Base-by-base conservation (phyloP, 257 asterid species). In the Pogostemon cablin region DNA sequence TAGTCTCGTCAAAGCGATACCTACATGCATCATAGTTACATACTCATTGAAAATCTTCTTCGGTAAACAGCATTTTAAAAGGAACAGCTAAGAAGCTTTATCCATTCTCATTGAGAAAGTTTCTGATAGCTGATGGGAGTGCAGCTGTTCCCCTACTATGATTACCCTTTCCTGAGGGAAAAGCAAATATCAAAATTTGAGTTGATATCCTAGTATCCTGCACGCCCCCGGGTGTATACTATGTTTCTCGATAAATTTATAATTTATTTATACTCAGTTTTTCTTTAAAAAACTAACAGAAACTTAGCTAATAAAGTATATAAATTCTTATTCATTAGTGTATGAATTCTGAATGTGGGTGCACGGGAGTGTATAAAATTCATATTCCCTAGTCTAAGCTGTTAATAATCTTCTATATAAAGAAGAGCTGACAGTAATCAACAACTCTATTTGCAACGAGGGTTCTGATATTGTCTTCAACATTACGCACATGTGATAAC, bases 121-220 rank as follows among this genome's bases (percentile, higher is more conserved):
- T 82, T 81, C 90, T 89, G 68, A 89, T 66, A 44, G 92, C 89
- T 38, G 89, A 59, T 20, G 96, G 98, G 66, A 92, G 90, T 25
- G 96, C 84, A 81, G 93, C 90, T 71, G 80, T 85, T 69, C 91
- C 96, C 67, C 84, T 83, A 77, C 98, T 89, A 72, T 92, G 95
- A 67, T 82, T 92, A 49, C 98, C 98, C 75, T 81, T 89, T 62
- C 98, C 96, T 92, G 93, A 65, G 34, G 54, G 7, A 64, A 54
- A 67, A 43, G 60, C 52, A 61, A 8, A 77, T 10, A 53, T 25
- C 53, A 25, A 35, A 62, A 34, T 69, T 25, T 25, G 32, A 25
- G 32, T 25, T 25, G 32, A 25, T 25, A 25, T 25, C 32, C 32
- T 25, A 25, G 32, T 25, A 25, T 25, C 32, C 32, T 25, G 32